A percentile compares a stretch with the other conserved stretches of the same genome.
Evolutionary conservation across 2,329 filamentous ascomycete genomes (phyloP).

Genomic region (Arachnomyces sp.): DNA sequence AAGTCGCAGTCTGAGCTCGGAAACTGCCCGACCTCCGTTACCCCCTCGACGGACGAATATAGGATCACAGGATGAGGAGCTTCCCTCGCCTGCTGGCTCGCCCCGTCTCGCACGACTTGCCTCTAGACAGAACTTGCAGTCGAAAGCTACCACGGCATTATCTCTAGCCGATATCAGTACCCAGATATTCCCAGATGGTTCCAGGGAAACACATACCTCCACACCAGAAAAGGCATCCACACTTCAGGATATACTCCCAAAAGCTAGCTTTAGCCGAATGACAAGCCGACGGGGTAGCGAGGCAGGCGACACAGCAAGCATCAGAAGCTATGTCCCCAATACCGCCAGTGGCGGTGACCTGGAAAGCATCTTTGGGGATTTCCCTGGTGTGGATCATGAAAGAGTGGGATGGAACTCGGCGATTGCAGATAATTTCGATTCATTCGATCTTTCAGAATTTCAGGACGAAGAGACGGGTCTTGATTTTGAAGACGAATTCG

Average conservation of each 20-base stretch:
- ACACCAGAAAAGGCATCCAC: conserved; percentile 28
- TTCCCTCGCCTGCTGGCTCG: conserved; percentile 16
- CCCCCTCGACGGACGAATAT: conserved; percentile 17
- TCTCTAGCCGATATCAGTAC: conserved; percentile 75
- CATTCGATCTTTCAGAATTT: conserved; percentile 28
- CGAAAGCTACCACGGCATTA: conserved; percentile 74
- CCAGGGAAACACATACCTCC: conserved; percentile 53
- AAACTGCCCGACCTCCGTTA: conserved; percentile 36
- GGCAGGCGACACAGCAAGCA: conserved; percentile 41
- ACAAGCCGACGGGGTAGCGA: conserved; percentile 43
- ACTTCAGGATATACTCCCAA: conserved; percentile 23
- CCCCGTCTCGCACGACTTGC: conserved; percentile 26
- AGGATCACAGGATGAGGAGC: conserved; percentile 15
- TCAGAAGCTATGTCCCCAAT: conserved; percentile 45
- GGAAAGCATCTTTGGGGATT: conserved; percentile 71
- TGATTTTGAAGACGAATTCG: conserved; percentile 70
- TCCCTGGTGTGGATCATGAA: conserved; percentile 39
- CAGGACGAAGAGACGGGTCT: conserved; percentile 47
- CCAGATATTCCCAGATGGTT: conserved; percentile 62
- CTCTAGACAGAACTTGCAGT: conserved; percentile 35
- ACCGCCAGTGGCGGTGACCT: conserved; percentile 58
- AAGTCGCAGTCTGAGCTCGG: conserved; percentile 19
- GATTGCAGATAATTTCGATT: conserved; percentile 21
- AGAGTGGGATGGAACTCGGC: no score
- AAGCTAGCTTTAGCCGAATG: conserved; percentile 33